Evolutionary conservation across 129 eudicot species (phyloP), one percentile per base, ranked within the genome.

Genomic region (Helichrysum umbraculigerum): DNA sequence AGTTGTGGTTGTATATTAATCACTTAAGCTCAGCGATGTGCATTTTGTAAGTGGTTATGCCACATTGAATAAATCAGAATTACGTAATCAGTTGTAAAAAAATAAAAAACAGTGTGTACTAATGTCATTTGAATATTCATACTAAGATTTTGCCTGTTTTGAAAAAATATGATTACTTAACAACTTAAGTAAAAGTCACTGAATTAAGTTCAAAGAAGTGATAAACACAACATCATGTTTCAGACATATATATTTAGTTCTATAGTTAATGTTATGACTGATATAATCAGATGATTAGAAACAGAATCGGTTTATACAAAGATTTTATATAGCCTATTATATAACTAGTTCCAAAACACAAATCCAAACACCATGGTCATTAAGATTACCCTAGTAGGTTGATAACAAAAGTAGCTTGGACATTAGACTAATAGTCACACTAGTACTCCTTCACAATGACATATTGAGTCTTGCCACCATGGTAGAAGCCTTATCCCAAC

Each of bases 381-480:
- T 39, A 39, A 39, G 44, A 39, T 39, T 39, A 39, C 2, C 44
- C 44, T 39, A 39, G 12, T 39, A 39, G 11, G 37, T 34, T 34
- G 37, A 34, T 34, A 34, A 4, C 37, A 34, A 34, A 34, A 34
- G 6, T 6, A 34, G 37, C 6, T 34, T 34, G 4, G 6, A 34
- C 37, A 34, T 5, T 33, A 34, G 6, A 34, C 47, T 39, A 39
- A 9, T 39, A 39, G 47, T 39, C 47, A 6, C 47, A 42, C 50
- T 42, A 10, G 50, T 2, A 54, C 60, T n/a, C 25, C 25, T 54
- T 54, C 6, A 16, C 8, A 54, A 6, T 19, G 6, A 94, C 98
- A 69, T 94, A 94, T 69, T 87, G 96, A 30, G 96, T 89, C 82
- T 94, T 94, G 71, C 98, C 98, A 77, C 98, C 98, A 33, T 88